Conservation (phyloP, 73 alveolate species). For the Uronychia setigera region DNA sequence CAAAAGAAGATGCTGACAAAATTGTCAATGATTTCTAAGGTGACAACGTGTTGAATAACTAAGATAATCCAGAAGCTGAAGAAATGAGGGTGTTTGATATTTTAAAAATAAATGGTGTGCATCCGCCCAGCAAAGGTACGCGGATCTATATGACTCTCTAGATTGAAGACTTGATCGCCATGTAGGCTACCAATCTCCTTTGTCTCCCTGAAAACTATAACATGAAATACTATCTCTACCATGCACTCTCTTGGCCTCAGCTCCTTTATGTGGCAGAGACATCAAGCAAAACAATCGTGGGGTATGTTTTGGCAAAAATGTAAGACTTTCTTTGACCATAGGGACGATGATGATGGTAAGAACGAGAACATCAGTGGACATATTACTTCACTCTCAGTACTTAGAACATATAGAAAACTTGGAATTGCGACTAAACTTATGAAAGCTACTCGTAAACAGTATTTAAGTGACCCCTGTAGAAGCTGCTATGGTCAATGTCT, state of each 20-base stretch:
- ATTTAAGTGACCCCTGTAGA: conserved; percentile 4
- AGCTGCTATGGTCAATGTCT: conserved; percentile 80
- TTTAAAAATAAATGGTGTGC: no score
- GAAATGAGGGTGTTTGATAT: no score
- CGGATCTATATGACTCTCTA: background rate
- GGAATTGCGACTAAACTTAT: conserved; percentile 96
- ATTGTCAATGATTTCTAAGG: no score
- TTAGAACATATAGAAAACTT: conserved; percentile 93
- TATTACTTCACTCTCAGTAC: conserved; percentile 93
- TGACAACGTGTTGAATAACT: no score
- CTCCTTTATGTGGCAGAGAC: conserved; percentile 95
- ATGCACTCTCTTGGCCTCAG: conserved; percentile 94
- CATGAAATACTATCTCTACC: conserved; percentile 93
- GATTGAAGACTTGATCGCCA: conserved; percentile 77
- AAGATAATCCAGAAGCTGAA: no score
- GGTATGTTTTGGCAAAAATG: conserved; percentile 88
- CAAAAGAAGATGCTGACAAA: no score
- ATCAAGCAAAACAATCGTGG: conserved; percentile 79
- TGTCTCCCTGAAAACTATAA: conserved; percentile 97
- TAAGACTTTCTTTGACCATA: background rate
- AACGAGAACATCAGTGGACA: conserved; percentile 85
- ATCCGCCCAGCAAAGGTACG: conserved; percentile 1
- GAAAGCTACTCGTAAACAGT: conserved; percentile 71
- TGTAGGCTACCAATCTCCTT: conserved; percentile 88
- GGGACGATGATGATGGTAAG: conserved; percentile 73